phyloP scores from a whole-genome alignment of 2,329 filamentous ascomycete species.

The Fusarium neocosmosporiellum region DNA sequence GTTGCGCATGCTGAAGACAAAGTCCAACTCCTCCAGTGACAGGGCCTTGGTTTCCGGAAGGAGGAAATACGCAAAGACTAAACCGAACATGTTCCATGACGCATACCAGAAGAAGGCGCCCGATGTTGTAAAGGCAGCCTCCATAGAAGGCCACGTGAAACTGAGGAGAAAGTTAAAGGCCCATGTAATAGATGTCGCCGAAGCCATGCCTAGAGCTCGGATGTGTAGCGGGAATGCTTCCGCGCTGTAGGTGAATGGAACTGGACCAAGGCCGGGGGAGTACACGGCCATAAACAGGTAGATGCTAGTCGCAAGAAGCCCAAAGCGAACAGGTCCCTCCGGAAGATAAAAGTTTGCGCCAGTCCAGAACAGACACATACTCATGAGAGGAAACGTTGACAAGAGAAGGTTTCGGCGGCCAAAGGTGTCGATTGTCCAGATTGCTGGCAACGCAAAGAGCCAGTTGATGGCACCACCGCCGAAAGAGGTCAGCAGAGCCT shows the following conservation, averaged over 20 bases:
- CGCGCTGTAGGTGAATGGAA: constrained; percentile 52
- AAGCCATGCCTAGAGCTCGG: constrained; percentile 52
- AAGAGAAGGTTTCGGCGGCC: constrained; percentile 61
- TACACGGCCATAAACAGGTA: constrained; percentile 52
- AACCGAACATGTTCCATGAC: constrained; percentile 57
- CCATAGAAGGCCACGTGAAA: constrained; percentile 48
- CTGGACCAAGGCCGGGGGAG: constrained; percentile 51
- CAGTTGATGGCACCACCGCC: constrained; percentile 62
- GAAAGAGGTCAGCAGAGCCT: constrained; percentile 48
- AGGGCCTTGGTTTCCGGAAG: constrained; percentile 63
- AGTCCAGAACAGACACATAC: constrained; percentile 45
- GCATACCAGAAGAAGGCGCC: constrained; percentile 58
- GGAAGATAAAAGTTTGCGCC: constrained; percentile 40
- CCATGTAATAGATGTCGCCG: constrained; percentile 52
- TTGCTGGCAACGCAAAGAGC: constrained; percentile 52
- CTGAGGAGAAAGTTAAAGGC: constrained; percentile 47
- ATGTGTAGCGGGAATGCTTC: constrained; percentile 52
- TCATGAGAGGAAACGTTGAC: constrained; percentile 48
- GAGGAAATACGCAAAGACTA: constrained; percentile 60
- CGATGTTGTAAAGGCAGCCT: constrained; percentile 40
- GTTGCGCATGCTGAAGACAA: constrained; percentile 58
- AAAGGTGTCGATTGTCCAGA: constrained; percentile 60
- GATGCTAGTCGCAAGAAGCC: constrained; percentile 46
- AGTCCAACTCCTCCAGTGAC: constrained; percentile 62
- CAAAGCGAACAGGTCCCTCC: constrained; percentile 36